Evolutionary conservation across 805 yeast species (phyloP), one percentile per base, ranked within the genome.

Genomic region (Naumovozyma baii): DNA sequence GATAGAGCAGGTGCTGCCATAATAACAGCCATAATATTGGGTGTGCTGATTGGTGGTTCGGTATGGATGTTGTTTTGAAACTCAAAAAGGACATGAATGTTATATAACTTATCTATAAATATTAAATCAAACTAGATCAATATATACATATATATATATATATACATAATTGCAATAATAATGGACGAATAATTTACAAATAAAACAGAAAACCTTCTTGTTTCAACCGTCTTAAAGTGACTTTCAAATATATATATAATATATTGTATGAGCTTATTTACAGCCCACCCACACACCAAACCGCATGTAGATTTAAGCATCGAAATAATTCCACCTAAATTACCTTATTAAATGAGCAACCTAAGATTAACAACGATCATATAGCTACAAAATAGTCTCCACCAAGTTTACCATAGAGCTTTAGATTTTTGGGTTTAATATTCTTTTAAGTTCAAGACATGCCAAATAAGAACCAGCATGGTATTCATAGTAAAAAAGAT

Each of bases 1-100:
- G 95, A 85, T 55, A 74, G 71, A 51, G 95, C 86, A 2, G 97
- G 97, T 37, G 96, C 96, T 1, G 94, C 94, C 36, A 67, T 88
- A 17, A 60, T 85, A 33, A 90, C 98, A 0, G 94, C 88, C 0
- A 60, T 85, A 4, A 78, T 82, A 1, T 59, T 85, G 46, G 74
- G 75, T 2, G 56, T 69, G 2, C 51, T 86, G 18, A 57, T 78
- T 16, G 85, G 79, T 29, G 77, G 87, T 18, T 72, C 83, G 25
- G 67, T 78, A 26, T 87, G 97, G 96, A 80, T 90, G 88, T 55
- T 78, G 37, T 57, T 75, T 39, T 76, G 59, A 39, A 12, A 3
- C 8, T 17, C 22, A 9, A 7, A 7, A 22, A 7, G 9, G 7
- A 7, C 10, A 22, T 22, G 26, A 7, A 22, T 22, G 7, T 22